Percentiles rank a stretch among this genome's conserved stretches.
These are phyloP conservation scores for Wickerhamiella kurtzmanii DNA, from an alignment of 805 yeast genomes.

Conservation along the genomic window DNA sequence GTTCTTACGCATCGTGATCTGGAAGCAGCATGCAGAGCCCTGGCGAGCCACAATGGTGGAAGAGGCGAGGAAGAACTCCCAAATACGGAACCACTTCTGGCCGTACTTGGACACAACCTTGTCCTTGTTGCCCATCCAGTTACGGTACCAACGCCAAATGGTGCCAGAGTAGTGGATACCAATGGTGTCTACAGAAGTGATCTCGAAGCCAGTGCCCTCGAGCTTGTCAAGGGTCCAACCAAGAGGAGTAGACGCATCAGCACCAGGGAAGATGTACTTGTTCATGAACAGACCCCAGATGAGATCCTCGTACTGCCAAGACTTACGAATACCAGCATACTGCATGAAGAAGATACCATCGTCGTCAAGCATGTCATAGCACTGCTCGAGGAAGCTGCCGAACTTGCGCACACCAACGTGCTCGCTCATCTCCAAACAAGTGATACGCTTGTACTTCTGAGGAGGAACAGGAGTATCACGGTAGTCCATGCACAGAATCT, in stretches of 20 bases:
- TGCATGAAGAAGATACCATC: conserved; percentile 81
- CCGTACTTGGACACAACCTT: conserved; percentile 70
- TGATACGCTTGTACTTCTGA: conserved; percentile 60
- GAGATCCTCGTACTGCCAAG: conserved; percentile 90
- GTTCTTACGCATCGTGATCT: conserved; percentile 82
- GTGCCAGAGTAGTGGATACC: conserved; percentile 91
- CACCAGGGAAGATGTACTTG: conserved; percentile 94
- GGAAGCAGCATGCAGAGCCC: conserved; percentile 87
- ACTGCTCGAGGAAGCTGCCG: conserved; percentile 60
- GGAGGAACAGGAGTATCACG: conserved; percentile 75
- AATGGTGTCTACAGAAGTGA: conserved; percentile 69
- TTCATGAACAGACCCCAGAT: conserved; percentile 94
- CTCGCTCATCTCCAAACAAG: conserved; percentile 91
- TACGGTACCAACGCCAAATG: conserved; percentile 86
- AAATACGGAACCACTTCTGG: conserved; percentile 77
- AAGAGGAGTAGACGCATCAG: conserved; percentile 89
- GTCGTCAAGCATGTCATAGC: conserved; percentile 76
- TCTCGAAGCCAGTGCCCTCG: conserved; percentile 79
- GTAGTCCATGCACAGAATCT: conserved; percentile 72
- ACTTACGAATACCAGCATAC: conserved; percentile 80
- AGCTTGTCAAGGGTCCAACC: conserved; percentile 64
- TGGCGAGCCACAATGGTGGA: conserved; percentile 81
- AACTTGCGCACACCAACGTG: conserved; percentile 89
- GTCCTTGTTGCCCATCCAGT: conserved; percentile 79
- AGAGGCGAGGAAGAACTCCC: conserved; percentile 80